Evolutionary conservation across 176 grass and related monocot species (phyloP).

Genomic region (Eleusine indica): DNA sequence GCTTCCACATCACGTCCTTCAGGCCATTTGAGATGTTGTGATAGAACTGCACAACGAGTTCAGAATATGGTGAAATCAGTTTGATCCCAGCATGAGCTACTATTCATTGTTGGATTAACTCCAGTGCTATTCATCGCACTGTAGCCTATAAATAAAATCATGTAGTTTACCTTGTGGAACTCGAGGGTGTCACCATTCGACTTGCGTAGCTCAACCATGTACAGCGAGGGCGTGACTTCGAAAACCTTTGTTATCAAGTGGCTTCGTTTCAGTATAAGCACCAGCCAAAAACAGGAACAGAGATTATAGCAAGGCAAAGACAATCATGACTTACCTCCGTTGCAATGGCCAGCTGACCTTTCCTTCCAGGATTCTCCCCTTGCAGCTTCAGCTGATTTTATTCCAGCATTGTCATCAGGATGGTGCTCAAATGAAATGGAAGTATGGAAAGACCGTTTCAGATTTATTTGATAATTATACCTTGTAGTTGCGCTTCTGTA

Average conservation of each 20-base stretch:
- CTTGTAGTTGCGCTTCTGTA: constrained; percentile 96
- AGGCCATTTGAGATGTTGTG: constrained; percentile 75
- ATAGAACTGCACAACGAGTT: constrained; percentile 58
- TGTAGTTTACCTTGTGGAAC: constrained; percentile 70
- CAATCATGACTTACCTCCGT: constrained; percentile 64
- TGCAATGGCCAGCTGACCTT: constrained; percentile 92
- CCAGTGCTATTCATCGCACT: background rate
- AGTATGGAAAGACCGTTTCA: background rate
- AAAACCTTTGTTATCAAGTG: constrained; percentile 64
- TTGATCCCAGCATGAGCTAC: background rate
- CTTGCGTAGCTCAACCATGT: constrained; percentile 93
- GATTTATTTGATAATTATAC: constrained; percentile 30
- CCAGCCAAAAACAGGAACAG: background rate
- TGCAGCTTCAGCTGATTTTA: constrained; percentile 88
- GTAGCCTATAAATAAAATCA: background rate
- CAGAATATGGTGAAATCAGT: background rate
- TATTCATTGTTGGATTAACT: background rate
- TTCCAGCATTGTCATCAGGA: constrained; percentile 1
- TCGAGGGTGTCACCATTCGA: constrained; percentile 92
- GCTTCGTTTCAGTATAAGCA: constrained; percentile 15
- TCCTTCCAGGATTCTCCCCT: constrained; percentile 92
- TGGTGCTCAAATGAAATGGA: constrained; percentile 2
- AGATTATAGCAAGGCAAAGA: background rate
- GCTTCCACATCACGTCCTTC: constrained; percentile 91
- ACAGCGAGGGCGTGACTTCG: constrained; percentile 87